Evolutionary conservation across 805 yeast species (phyloP).

Genomic region (Danielia reshetovae): DNA sequence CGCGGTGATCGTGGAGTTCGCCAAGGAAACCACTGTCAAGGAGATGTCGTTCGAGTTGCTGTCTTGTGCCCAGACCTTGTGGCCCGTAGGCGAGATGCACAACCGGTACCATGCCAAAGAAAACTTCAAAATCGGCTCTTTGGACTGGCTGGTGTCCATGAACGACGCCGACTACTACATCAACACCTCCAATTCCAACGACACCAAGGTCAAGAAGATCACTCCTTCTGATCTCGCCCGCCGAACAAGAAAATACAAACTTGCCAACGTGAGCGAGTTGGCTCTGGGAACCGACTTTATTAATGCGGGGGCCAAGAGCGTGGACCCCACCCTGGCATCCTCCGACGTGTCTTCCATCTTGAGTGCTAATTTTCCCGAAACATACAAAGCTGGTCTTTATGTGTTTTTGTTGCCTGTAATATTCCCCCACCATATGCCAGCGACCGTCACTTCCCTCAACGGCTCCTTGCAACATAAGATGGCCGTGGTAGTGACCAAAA

Average conservation of each 20-base stretch:
- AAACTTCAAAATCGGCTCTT: conserved; percentile 43
- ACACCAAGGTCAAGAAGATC: conserved; percentile 37
- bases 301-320: neutral
- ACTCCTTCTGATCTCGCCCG: conserved; percentile 43
- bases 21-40: conserved; percentile 35
- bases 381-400: conserved; percentile 62
- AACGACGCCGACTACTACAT: conserved; percentile 44
- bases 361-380: neutral
- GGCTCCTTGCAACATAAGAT: conserved; percentile 46
- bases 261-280: conserved; percentile 1
- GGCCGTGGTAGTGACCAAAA: conserved; percentile 36
- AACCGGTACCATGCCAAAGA: conserved; percentile 43
- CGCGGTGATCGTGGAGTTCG: conserved; percentile 46
- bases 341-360: neutral
- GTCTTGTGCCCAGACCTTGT: conserved; percentile 41
- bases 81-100: conserved; percentile 55
- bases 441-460: conserved; percentile 49
- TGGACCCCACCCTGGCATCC: neutral
- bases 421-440: conserved; percentile 61
- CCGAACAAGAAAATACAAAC: conserved; percentile 31
- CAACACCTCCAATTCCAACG: conserved; percentile 39
- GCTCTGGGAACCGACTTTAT: conserved; percentile 1
- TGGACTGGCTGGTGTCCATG: conserved; percentile 39
- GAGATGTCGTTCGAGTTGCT: conserved; percentile 40
- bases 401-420: conserved; percentile 61